These are phyloP conservation scores for Adenanthera pavonina DNA, from an alignment of 306 rosid species.

Conservation along the genomic window DNA sequence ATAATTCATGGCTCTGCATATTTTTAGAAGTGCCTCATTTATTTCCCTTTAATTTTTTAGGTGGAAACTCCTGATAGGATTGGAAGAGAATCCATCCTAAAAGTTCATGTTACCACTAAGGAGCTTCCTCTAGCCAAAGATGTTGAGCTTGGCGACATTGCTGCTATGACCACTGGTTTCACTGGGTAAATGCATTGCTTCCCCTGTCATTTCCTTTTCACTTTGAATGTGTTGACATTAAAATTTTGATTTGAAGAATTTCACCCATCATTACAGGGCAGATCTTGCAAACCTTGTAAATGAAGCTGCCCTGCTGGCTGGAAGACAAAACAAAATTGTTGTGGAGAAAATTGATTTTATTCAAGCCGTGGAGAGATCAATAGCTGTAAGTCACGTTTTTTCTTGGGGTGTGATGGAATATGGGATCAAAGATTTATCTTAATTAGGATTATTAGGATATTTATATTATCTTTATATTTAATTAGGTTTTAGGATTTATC, in stretches of 20 bases:
- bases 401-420: background rate
- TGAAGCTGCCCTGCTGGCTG: slow-evolving; percentile 96
- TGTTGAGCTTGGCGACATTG: slow-evolving; percentile 71
- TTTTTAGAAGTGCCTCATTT: slow-evolving; percentile 28
- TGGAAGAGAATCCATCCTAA: slow-evolving; percentile 90
- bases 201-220: slow-evolving; percentile 12
- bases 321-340: slow-evolving; percentile 80
- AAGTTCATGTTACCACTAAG: slow-evolving; percentile 82
- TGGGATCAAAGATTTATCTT: too few relatives aligned
- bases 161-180: slow-evolving; percentile 97
- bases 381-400: slow-evolving; percentile 73
- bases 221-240: slow-evolving; percentile 20
- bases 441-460: too few relatives aligned
- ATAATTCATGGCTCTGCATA: slow-evolving; percentile 14
- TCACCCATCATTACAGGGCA: slow-evolving; percentile 64
- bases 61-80: slow-evolving; percentile 92
- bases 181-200: slow-evolving; percentile 72
- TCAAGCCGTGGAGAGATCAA: slow-evolving; percentile 92
- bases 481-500: too few relatives aligned
- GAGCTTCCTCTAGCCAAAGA: slow-evolving; percentile 91
- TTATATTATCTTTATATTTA: too few relatives aligned
- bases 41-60: slow-evolving; percentile 46
- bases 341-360: slow-evolving; percentile 89
- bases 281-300: slow-evolving; percentile 98
- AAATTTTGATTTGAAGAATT: slow-evolving; percentile 32